Percentiles rank a stretch among this genome's conserved stretches.
Evolutionary conservation across 2,329 filamentous ascomycete species (phyloP).

Genomic region (Trichoderma sp.): DNA sequence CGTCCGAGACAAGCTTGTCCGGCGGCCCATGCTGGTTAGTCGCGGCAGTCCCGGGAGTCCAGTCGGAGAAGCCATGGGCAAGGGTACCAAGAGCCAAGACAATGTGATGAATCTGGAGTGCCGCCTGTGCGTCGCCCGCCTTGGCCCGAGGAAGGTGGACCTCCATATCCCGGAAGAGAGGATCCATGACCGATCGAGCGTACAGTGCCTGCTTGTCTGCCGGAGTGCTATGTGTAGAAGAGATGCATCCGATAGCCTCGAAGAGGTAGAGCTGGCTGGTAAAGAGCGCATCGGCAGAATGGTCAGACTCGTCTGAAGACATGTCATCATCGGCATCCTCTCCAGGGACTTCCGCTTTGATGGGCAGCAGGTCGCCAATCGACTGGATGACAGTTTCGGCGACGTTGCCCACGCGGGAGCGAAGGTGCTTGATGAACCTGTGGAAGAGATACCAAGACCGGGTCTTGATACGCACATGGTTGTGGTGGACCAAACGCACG

Average conservation of each 20-base stretch:
- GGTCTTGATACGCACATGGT: conserved; percentile 81
- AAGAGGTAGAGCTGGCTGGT: conserved; percentile 90
- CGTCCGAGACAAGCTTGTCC: conserved; percentile 72
- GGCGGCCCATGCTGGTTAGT: conserved; percentile 50
- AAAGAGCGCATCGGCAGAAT: conserved; percentile 88
- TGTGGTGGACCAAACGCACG: conserved; percentile 84
- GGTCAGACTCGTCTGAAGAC: conserved; percentile 90
- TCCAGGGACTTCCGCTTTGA: conserved; percentile 84
- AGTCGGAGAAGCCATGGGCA: conserved; percentile 90
- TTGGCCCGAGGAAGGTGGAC: conserved; percentile 75
- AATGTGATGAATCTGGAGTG: conserved; percentile 91
- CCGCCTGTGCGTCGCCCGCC: conserved; percentile 76
- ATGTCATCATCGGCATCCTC: conserved; percentile 84
- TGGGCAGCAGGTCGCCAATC: conserved; percentile 82
- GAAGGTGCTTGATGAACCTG: conserved; percentile 85
- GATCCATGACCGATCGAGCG: conserved; percentile 83
- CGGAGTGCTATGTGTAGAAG: conserved; percentile 76
- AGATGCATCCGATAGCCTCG: conserved; percentile 90
- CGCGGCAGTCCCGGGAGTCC: conserved; percentile 60
- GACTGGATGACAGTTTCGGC: conserved; percentile 91
- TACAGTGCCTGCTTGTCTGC: conserved; percentile 85
- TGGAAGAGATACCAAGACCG: conserved; percentile 98
- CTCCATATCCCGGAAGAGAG: conserved; percentile 88
- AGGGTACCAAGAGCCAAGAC: conserved; percentile 94
- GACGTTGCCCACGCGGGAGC: conserved; percentile 81